phyloP scores from a whole-genome alignment of 2,329 filamentous ascomycete species.

The Knoxdaviesia proteae region DNA sequence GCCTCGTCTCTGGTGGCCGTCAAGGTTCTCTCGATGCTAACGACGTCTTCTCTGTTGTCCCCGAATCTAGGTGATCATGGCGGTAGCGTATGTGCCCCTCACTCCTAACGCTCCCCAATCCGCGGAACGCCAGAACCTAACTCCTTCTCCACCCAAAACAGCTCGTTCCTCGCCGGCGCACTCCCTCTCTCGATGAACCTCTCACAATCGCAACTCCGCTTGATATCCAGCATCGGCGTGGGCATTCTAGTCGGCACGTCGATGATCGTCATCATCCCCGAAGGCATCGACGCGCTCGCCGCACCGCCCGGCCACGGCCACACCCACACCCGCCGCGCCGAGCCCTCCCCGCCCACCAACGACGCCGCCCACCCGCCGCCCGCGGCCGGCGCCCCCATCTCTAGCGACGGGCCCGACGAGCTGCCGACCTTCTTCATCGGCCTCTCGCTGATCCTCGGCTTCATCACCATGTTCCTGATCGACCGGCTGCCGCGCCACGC shows the following conservation, averaged over 20 bases:
- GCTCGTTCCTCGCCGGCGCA: conserved; percentile 83
- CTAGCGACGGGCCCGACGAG: conserved; percentile 12
- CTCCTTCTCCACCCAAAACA: conserved; percentile 17
- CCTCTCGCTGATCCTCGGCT: conserved; percentile 67
- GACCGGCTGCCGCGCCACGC: conserved; percentile 65
- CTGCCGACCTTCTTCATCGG: conserved; percentile 62
- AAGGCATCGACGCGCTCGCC: conserved; percentile 82
- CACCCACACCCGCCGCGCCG: conserved; percentile 12
- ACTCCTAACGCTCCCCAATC: conserved; percentile 2
- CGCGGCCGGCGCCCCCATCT: neutral
- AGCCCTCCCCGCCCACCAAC: neutral
- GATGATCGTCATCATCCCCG: conserved; percentile 90
- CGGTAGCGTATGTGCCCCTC: conserved; percentile 27
- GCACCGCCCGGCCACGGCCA: conserved; percentile 23
- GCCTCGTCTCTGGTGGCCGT: neutral
- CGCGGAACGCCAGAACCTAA: conserved; percentile 3
- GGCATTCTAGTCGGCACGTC: conserved; percentile 89
- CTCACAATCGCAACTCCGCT: conserved; percentile 65
- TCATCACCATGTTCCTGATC: conserved; percentile 91
- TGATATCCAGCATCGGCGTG: conserved; percentile 82
- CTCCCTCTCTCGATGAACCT: conserved; percentile 77
- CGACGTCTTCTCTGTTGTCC: neutral
- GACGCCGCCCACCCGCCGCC: neutral
- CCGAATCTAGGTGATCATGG: conserved; percentile 29
- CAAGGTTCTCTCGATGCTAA: neutral